Evolutionary conservation across 1,284 basidiomycete genomes (phyloP).

Genomic region (Puccinia horiana): DNA sequence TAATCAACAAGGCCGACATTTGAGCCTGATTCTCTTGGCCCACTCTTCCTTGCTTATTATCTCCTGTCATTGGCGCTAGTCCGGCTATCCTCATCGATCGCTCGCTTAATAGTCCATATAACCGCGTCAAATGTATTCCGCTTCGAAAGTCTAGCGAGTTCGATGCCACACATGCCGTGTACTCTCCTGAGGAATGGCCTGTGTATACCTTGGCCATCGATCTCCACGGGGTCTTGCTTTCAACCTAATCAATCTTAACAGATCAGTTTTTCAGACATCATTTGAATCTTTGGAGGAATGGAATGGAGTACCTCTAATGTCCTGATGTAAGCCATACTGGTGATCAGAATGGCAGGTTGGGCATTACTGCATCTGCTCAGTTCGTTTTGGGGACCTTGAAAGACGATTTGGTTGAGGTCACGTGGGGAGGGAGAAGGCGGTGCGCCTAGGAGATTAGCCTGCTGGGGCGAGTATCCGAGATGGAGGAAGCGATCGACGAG

Average conservation of each 20-base stretch:
- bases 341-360: conserved; percentile 57
- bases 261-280: neutral
- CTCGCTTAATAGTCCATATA: conserved; percentile 55
- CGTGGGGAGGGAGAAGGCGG: neutral
- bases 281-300: neutral
- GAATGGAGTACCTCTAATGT: conserved; percentile 51
- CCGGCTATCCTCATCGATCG: conserved; percentile 50
- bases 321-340: conserved; percentile 55
- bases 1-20: conserved; percentile 56
- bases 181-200: conserved; percentile 57
- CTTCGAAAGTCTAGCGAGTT: conserved; percentile 54
- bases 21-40: conserved; percentile 44
- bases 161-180: conserved; percentile 56
- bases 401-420: conserved; percentile 40
- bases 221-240: conserved; percentile 51
- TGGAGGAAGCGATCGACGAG: conserved; percentile 49
- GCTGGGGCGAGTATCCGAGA: conserved; percentile 50
- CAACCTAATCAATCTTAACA: conserved; percentile 24
- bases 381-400: conserved; percentile 53
- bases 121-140: conserved; percentile 55
- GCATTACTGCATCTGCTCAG: conserved; percentile 55
- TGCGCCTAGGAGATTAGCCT: conserved; percentile 51
- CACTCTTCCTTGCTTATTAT: neutral
- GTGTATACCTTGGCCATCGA: conserved; percentile 52
- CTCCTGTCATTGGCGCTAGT: conserved; percentile 50